These are phyloP conservation scores for Leptomonas pyrrhocoris DNA, from an alignment of 208 protist species.

Conservation along the genomic window DNA sequence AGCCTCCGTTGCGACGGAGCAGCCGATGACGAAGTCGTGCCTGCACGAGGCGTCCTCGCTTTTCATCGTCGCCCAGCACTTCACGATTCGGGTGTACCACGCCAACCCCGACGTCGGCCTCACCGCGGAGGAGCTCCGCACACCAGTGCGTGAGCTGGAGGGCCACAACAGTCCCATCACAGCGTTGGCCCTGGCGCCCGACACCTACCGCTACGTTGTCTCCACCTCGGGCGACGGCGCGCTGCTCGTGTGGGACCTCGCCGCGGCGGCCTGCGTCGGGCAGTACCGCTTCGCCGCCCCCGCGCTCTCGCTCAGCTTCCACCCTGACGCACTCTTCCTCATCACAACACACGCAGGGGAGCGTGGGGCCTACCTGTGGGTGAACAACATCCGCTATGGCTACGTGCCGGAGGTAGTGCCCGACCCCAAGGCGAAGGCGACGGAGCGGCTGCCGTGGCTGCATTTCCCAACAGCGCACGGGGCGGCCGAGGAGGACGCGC, in stretches of 20 bases:
- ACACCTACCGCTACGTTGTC: conserved; percentile 74
- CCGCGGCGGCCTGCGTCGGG: conserved; percentile 81
- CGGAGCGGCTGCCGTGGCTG: conserved; percentile 65
- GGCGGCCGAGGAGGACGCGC: conserved; percentile 41
- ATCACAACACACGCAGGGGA: conserved; percentile 84
- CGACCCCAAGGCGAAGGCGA: conserved; percentile 38
- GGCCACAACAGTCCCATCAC: conserved; percentile 86
- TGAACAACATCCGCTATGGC: conserved; percentile 90
- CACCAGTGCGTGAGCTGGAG: conserved; percentile 76
- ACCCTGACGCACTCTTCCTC: conserved; percentile 87
- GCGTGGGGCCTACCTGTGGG: conserved; percentile 84
- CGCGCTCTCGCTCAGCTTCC: conserved; percentile 80
- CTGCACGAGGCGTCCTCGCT: conserved; percentile 72
- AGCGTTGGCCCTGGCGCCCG: conserved; percentile 75
- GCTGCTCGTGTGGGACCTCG: conserved; percentile 86
- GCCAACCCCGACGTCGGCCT: conserved; percentile 71
- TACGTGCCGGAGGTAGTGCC: conserved; percentile 82
- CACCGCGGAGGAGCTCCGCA: conserved; percentile 35
- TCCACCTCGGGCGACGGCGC: conserved; percentile 74
- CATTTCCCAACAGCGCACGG: conserved; percentile 84
- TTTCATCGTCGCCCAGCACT: conserved; percentile 79
- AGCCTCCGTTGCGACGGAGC: conserved; percentile 40
- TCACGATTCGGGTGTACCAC: conserved; percentile 75
- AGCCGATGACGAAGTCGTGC: conserved; percentile 74
- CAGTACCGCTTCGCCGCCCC: conserved; percentile 81